Evolutionary conservation across 1,284 basidiomycete species (phyloP), one percentile per base, ranked within the genome.

Genomic region (Vanrija sp.): DNA sequence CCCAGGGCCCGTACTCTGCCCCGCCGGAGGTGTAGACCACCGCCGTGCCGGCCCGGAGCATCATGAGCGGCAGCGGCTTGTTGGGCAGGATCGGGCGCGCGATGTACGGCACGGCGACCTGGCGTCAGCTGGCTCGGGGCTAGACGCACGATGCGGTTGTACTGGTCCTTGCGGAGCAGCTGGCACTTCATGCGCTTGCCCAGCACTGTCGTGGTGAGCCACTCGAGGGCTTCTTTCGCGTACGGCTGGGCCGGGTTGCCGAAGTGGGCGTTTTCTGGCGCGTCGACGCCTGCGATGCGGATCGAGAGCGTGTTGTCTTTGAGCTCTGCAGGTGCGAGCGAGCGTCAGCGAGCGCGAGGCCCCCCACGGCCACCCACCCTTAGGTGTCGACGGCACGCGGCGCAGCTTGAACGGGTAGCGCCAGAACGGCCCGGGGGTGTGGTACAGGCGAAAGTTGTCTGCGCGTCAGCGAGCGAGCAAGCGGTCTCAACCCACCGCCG

Each of bases 221-320:
- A 92, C 0, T 78, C 79, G 8, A 89, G 72, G 43, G 85, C 85
- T 66, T 93, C 89, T 31, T 77, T 73, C 0, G 84, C 77, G 57
- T 85, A 85, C 0, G 85, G 84, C 67, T 94, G 91, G 0, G 81
- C 82, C 3, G 83, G 81, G 48, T 84, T 82, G 19, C 90, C 90
- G 61, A 90, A 94, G 70, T 94, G 88, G 0, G 84, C 79, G 12
- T 78, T 81, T 79, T 95, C 92, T 0, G 92, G 92, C 2, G 92
- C 92, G 69, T 96, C 92, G 10, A 91, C 83, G 0, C 88, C 92
- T 9, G 87, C 88, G 45, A 95, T 82, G 22, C 92, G 83, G 43
- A 96, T 84, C 63, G 87, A 85, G 18, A 95, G 79, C 0, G 90
- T 94, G 63, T 88, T 77, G 57, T 85, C 82, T 67, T 83, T 86